These are phyloP conservation scores for Xylaria acuta DNA, from an alignment of 495 filamentous ascomycete genomes.

Conservation along the genomic window DNA sequence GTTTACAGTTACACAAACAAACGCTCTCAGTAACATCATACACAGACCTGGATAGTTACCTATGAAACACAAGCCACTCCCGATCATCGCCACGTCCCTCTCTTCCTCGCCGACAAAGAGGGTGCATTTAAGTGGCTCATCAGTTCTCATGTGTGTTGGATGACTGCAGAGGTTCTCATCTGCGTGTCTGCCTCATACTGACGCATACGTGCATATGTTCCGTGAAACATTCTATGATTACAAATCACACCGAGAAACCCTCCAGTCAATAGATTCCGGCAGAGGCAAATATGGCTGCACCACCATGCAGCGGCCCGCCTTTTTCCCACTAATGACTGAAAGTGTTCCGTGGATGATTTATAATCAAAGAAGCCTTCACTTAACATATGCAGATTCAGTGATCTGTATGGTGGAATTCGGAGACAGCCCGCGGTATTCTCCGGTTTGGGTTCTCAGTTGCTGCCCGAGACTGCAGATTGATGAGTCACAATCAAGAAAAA, in stretches of 20 bases:
- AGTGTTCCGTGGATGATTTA: neutral
- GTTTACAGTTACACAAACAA: neutral
- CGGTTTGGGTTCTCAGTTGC: neutral
- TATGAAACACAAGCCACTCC: neutral
- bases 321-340: neutral
- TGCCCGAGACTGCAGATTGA: neutral
- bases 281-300: neutral
- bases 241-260: neutral
- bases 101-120: neutral
- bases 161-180: neutral
- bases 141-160: neutral
- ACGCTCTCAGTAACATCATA: neutral
- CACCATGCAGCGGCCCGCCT: neutral
- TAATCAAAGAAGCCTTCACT: neutral
- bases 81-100: neutral
- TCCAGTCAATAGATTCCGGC: neutral
- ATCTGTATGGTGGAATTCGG: neutral
- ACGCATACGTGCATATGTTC: neutral
- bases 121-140: neutral
- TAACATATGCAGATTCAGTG: neutral
- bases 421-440: neutral
- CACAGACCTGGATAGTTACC: too few species aligned
- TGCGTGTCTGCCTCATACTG: neutral
- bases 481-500: neutral
- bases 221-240: neutral